phyloP scores from a whole-genome alignment of 2,329 filamentous ascomycete species.

The Sarocladium oryzae region DNA sequence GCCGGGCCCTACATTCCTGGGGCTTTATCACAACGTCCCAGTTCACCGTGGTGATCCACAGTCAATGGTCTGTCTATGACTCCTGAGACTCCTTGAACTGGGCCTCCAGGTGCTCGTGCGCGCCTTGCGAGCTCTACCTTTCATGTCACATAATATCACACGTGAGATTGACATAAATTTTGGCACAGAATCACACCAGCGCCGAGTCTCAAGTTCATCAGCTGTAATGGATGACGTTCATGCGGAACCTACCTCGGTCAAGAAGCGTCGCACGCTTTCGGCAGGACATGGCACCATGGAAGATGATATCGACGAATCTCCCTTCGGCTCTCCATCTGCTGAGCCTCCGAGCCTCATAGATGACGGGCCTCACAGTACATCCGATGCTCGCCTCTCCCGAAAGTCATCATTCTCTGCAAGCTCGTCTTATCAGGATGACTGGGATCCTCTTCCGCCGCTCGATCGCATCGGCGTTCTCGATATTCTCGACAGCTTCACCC shows the following conservation, averaged over 20 bases:
- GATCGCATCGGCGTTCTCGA: slow-evolving; percentile 90
- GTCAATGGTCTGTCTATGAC: too few species aligned
- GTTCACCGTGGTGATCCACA: background rate
- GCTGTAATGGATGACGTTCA: background rate
- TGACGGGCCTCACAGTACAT: slow-evolving; percentile 8
- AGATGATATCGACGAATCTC: background rate
- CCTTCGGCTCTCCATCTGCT: slow-evolving; percentile 30
- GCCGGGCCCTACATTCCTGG: too few species aligned
- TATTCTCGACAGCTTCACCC: slow-evolving; percentile 84
- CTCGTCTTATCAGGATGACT: slow-evolving; percentile 82
- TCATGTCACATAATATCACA: background rate
- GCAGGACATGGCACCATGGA: background rate
- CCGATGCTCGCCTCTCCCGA: slow-evolving; percentile 55
- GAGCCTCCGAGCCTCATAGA: slow-evolving; percentile 36
- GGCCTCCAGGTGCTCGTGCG: background rate
- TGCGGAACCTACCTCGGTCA: background rate
- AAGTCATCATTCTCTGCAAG: slow-evolving; percentile 77
- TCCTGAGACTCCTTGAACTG: background rate
- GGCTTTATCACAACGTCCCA: too few species aligned
- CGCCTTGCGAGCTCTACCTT: background rate
- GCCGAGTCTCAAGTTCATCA: background rate
- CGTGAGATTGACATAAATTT: background rate
- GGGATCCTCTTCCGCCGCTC: slow-evolving; percentile 78
- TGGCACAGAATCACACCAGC: background rate
- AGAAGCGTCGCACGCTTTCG: background rate